Base-by-base conservation (phyloP, 148 eudicot species). In the Gaultheria prostrata region DNA sequence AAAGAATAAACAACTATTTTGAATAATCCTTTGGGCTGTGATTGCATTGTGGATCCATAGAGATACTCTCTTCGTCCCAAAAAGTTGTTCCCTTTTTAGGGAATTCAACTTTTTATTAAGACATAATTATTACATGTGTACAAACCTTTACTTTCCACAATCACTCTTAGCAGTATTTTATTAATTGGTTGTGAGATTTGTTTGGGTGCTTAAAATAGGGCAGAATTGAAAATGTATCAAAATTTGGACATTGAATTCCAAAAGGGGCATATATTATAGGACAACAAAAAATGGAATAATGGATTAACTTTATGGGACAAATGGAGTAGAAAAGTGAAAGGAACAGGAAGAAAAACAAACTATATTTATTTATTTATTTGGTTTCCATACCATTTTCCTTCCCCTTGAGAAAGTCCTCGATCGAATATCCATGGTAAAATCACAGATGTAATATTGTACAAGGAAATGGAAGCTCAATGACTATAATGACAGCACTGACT, bases 381-480 rank as follows among this genome's bases (percentile, higher is more conserved):
- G 67, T n/a, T 61, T 61, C 28, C 67, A 10, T 24, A 24, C 26
- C 32, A 9, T 63, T 24, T 24, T 24, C 30, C 70, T 63, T 63
- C 9, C 70, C 70, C 14, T 24, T n/a, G 70, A 63, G 70, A 63
- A 24, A 63, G 24, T 63, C 32, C 70, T 63, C 32, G 26, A 63
- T 63, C 32, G 26, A 63, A 24, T 3, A 63, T n/a, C 13, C 30
- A 63, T 63, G 69, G 10, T n/a, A 61, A 61, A 61, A 61, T n/a
- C n/a, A 61, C 8, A 61, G 13, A 24, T 4, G 4, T 39, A 86
- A 90, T 28, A n/a, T n/a, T n/a, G 93, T 89, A 81, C 85, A 91
- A 84, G 91, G 94, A 79, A 91, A 91, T 53, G 85, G 90, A 63
- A 92, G 32, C 94, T 87, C 92, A 35, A 21, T 18, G 2, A 77